Percentiles rank a stretch among this genome's conserved stretches.
These are phyloP conservation scores for Beauveria scarabaeidicola DNA, from an alignment of 2,329 filamentous ascomycete genomes.

Conservation along the genomic window DNA sequence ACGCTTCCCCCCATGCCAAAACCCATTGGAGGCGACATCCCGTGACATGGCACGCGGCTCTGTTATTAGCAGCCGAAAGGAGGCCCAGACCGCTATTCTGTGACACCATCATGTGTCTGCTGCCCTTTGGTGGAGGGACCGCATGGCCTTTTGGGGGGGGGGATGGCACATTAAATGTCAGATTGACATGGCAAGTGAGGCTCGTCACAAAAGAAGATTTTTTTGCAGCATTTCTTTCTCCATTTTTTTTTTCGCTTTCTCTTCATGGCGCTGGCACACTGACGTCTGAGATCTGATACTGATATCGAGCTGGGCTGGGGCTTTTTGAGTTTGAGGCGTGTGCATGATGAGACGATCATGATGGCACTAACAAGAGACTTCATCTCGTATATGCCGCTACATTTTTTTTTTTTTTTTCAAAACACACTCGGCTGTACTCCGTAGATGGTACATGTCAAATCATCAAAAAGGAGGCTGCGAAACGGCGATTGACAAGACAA, in stretches of 20 bases:
- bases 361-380: background rate
- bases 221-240: background rate
- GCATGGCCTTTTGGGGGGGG: background rate
- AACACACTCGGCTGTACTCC: too few species aligned
- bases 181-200: background rate
- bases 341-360: background rate
- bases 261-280: background rate
- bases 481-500: too few species aligned
- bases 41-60: background rate
- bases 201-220: background rate
- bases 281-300: background rate
- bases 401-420: background rate
- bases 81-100: constrained; percentile 8
- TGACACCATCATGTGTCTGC: background rate
- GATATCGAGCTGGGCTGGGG: background rate
- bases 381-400: background rate
- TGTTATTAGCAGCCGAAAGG: background rate
- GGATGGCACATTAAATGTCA: constrained; percentile 5
- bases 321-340: background rate
- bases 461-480: background rate
- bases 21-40: background rate
- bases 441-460: background rate
- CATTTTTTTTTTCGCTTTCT: background rate
- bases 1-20: background rate
- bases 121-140: background rate